These are phyloP conservation scores for Eucalyptus decipiens DNA, from an alignment of 345 rosid species.

Conservation along the genomic window DNA sequence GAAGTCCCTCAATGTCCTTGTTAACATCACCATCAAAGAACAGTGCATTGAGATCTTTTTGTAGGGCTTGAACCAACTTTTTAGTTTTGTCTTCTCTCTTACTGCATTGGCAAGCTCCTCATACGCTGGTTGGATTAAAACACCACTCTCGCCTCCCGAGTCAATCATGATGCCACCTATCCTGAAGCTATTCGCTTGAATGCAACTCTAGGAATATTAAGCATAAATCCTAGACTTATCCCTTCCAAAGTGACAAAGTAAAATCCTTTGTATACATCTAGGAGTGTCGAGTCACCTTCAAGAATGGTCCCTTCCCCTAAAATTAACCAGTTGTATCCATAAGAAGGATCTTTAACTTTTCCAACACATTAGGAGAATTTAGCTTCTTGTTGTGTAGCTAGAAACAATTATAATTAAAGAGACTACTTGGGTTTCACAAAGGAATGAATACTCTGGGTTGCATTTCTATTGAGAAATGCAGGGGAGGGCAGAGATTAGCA, in stretches of 20 bases:
- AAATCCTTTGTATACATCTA: not conserved
- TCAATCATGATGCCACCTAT: not conserved
- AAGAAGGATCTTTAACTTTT: not conserved
- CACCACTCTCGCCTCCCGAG: not conserved
- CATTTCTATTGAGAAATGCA: too few species aligned
- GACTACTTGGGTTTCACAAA: too few species aligned
- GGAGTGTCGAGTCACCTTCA: not conserved
- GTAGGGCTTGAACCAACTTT: not conserved
- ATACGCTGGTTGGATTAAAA: not conserved
- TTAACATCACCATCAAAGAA: not conserved
- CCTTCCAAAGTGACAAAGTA: not conserved
- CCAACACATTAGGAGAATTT: not conserved
- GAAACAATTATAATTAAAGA: not conserved
- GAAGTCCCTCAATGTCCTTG: too few species aligned
- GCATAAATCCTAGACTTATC: not conserved
- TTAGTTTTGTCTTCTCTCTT: not conserved
- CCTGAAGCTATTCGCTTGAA: not conserved
- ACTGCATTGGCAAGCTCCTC: not conserved
- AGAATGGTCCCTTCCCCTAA: not conserved
- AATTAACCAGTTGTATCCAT: not conserved
- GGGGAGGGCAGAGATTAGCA: too few species aligned
- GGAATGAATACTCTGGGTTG: fast-evolving
- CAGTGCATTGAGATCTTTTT: not conserved
- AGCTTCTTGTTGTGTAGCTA: not conserved
- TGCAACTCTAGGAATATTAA: not conserved